Base-by-base conservation (phyloP, 192 early-diverging fungal species). In the Chytriomyces hyalinus region DNA sequence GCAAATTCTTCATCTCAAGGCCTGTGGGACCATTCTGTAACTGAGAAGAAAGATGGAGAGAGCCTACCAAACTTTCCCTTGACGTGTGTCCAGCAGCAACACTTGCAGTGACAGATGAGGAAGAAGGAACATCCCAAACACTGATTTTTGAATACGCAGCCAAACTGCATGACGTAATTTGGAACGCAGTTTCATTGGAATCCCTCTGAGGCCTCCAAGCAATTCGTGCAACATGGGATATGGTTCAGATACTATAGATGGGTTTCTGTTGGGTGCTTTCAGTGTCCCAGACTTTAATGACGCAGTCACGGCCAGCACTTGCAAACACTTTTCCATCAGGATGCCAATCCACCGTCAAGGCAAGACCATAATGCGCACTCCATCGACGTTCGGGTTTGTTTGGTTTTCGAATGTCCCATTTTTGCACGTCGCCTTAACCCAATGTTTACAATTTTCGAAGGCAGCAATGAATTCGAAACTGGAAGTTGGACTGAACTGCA, bases 361-460 rank as follows among this genome's bases (percentile, higher is more conserved):
- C 90, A 17, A 90, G 80, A 2, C 92, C 93, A 78, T 84, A 88
- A 65, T 95, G 94, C 0, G 90, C 93, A 77, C 83, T 90, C 49
- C 90, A 86, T 80, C 89, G 89, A 20, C 87, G 84, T 72, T 92
- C 92, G 63, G 81, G 87, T 6, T 86, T 65, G 17, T 75, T 79
- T 24, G 90, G 85, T 71, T 88, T 91, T 47, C 94, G 85, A 28
- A 94, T 84, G 76, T 94, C 93, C 94, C 94, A 95, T 80, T 88
- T 92, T 83, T 93, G 77, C 2, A 77, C 45, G 28, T 62, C 53
- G 43, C 22, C 49, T 22, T 10, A 92, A 92, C 43, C 92, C 84
- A 22, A 64, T 1, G 13, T 64, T n/a, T 24, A 20, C 94, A 93
- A 68, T 90, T 94, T 45, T 95, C 94, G 77, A 94, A 94, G 0